phyloP scores from a whole-genome alignment of 163 green algal genomes.

The Chlamydomonas reinhardtii region DNA sequence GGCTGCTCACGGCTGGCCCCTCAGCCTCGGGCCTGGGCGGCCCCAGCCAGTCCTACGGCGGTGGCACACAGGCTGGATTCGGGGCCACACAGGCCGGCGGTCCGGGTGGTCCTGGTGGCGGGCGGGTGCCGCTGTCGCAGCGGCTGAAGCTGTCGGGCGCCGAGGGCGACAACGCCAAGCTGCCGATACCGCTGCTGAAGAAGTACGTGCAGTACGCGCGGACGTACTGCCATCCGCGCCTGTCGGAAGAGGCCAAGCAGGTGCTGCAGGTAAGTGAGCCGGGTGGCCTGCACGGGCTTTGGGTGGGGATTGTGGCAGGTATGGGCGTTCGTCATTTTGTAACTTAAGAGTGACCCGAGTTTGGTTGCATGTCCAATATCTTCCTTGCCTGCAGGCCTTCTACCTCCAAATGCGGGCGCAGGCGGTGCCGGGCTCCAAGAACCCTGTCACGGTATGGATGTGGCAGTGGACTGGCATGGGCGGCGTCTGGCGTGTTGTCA shows the following conservation, averaged over 20 bases:
- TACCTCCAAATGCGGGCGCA: constrained; percentile 86
- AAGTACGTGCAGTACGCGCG: constrained; percentile 95
- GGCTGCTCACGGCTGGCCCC: constrained; percentile 8
- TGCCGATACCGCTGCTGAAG: constrained; percentile 78
- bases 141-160: constrained; percentile 53
- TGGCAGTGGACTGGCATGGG: no score
- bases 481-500: no score
- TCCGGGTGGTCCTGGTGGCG: no score
- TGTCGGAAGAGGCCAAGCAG: constrained; percentile 79
- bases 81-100: neutral
- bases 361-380: no score
- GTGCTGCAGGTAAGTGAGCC: constrained; percentile 56
- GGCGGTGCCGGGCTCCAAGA: constrained; percentile 55
- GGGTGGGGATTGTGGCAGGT: no score
- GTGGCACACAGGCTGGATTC: neutral
- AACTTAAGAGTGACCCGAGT: no score
- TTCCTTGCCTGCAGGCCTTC: constrained; percentile 72
- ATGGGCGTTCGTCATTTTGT: no score
- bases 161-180: constrained; percentile 47
- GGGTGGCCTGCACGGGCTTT: no score
- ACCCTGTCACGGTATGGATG: constrained; percentile 74
- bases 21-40: neutral
- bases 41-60: constrained; percentile 11
- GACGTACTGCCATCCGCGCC: constrained; percentile 79
- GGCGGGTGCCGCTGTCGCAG: constrained; percentile 55